phyloP scores from a whole-genome alignment of 148 eudicot species.

The Vaccinium darrowii region DNA sequence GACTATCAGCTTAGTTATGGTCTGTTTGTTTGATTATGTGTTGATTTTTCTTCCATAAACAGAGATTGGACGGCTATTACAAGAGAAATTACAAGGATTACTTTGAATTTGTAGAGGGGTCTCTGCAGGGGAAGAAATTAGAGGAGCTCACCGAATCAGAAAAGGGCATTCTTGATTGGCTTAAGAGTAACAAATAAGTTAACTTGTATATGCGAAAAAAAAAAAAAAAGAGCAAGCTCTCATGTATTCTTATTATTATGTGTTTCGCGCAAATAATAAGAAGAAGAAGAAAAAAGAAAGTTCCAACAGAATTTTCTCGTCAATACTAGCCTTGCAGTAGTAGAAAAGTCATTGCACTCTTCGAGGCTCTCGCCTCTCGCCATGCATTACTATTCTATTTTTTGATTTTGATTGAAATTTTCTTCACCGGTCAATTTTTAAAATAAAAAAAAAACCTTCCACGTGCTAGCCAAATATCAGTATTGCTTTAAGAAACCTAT shows the following conservation, averaged over 20 bases:
- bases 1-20: neutral
- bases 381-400: too few relatives aligned
- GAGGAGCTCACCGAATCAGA: slow-evolving; percentile 75
- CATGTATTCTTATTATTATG: neutral
- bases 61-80: slow-evolving; percentile 86
- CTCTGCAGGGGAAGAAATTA: slow-evolving; percentile 53
- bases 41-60: neutral
- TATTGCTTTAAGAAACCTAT: too few relatives aligned
- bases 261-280: neutral
- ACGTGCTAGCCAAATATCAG: too few relatives aligned
- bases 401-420: too few relatives aligned
- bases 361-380: too few relatives aligned
- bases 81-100: slow-evolving; percentile 91
- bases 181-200: slow-evolving; percentile 56
- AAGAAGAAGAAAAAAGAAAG: too few relatives aligned
- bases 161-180: slow-evolving; percentile 87
- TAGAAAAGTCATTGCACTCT: too few relatives aligned
- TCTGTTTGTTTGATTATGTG: neutral
- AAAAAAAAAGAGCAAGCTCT: neutral
- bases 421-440: too few relatives aligned
- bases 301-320: too few relatives aligned
- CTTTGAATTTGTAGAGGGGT: slow-evolving; percentile 73
- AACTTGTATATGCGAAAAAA: neutral
- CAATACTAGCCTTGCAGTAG: too few relatives aligned
- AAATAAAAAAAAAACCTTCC: too few relatives aligned